These are phyloP conservation scores for Aureoboletus auriporus DNA, from an alignment of 768 basidiomycete genomes.

Conservation along the genomic window DNA sequence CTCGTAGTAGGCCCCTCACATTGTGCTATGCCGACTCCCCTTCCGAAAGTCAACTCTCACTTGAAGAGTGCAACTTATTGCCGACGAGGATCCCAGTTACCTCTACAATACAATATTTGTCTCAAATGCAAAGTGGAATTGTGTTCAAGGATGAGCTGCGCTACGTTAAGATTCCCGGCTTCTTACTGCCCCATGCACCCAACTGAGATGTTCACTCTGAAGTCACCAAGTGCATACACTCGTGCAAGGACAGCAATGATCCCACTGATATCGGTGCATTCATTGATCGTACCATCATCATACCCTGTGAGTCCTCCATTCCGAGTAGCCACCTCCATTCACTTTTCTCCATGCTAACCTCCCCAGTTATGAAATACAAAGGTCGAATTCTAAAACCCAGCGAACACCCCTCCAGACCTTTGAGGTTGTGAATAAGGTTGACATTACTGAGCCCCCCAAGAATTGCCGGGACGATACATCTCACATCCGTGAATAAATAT, in stretches of 20 bases:
- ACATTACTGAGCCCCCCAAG: background rate
- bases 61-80: slow-evolving; percentile 2
- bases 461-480: slow-evolving; percentile 1
- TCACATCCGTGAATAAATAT: background rate
- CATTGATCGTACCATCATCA: slow-evolving; percentile 2
- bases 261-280: background rate
- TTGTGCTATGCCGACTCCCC: background rate
- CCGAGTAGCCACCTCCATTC: background rate
- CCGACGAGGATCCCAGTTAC: background rate
- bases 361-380: slow-evolving; percentile 11
- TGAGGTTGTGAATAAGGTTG: background rate
- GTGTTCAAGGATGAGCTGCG: background rate
- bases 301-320: slow-evolving; percentile 3
- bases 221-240: slow-evolving; percentile 5
- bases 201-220: background rate
- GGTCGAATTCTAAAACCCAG: slow-evolving; percentile 16
- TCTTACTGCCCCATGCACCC: slow-evolving; percentile 4
- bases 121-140: too few relatives aligned
- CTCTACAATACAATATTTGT: background rate
- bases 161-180: slow-evolving; percentile 3
- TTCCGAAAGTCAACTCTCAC: background rate
- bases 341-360: background rate
- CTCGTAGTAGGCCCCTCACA: too few relatives aligned
- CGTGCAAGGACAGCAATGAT: background rate
- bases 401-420: slow-evolving; percentile 13